These are phyloP conservation scores for Tarenaya hassleriana DNA, from an alignment of 345 rosid genomes.

Conservation along the genomic window DNA sequence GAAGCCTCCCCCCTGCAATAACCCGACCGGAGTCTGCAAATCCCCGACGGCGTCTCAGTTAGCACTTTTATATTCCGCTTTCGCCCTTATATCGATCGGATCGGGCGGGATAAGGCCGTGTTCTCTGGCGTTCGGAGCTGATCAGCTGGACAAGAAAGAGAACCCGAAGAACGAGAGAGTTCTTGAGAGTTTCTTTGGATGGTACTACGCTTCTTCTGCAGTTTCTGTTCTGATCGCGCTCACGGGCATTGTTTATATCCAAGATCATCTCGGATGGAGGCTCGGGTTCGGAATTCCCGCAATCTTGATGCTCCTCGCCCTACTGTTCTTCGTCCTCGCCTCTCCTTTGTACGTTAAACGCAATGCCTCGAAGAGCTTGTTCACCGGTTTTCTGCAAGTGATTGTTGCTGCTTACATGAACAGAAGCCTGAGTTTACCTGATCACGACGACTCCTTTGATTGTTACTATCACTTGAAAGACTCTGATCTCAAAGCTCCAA, in stretches of 20 bases:
- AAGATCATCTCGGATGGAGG: constrained; percentile 56
- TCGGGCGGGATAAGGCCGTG: constrained; percentile 77
- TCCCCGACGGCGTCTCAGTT: constrained; percentile 47
- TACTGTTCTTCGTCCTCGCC: constrained; percentile 39
- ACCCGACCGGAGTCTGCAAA: constrained; percentile 30
- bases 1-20: constrained; percentile 50
- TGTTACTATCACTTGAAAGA: constrained; percentile 45
- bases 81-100: constrained; percentile 53
- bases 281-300: constrained; percentile 59
- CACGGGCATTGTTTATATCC: constrained; percentile 51
- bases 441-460: constrained; percentile 27
- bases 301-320: constrained; percentile 44
- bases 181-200: constrained; percentile 58
- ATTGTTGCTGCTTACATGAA: constrained; percentile 41
- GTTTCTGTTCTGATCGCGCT: constrained; percentile 45
- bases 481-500: constrained; percentile 42
- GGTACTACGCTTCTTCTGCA: constrained; percentile 57
- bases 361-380: constrained; percentile 36
- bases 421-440: constrained; percentile 43
- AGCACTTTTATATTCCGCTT: constrained; percentile 37
- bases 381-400: constrained; percentile 48
- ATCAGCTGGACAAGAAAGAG: constrained; percentile 46
- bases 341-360: constrained; percentile 44
- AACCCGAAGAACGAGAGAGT: constrained; percentile 47
- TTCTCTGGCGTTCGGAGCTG: constrained; percentile 71